Evolutionary conservation across 2,329 filamentous ascomycete genomes (phyloP), one percentile per base, ranked within the genome.

Genomic region (Mycosphaerella sp.): DNA sequence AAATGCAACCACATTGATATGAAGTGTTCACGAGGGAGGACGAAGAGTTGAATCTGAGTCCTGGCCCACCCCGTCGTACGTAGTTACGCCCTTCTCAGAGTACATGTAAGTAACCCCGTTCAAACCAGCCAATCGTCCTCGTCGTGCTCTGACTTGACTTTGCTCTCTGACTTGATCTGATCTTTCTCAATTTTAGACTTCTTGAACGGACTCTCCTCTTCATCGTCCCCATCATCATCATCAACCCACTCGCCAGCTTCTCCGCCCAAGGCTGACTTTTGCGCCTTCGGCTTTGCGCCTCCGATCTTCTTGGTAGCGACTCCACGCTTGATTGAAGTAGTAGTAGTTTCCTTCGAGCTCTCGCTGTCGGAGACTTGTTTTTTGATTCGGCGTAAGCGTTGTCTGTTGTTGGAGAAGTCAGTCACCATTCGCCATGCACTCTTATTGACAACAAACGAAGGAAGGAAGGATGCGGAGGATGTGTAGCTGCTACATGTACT

Each of bases 221-320:
- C 43, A 12, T 43, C 48, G 5, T 55, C 53, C 23, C 49, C 36
- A 12, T 31, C 48, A 1, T 17, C 14, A 17, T 17, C 14, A 17
- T 17, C 14, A 17, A 44, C 53, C 23, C 40, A 31, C 11, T 26
- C 44, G 23, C 45, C 39, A 23, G 42, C 53, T 29, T 47, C 53
- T 4, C 26, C 26, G 17, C 21, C 36, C 14, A 31, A 14, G 3
- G 11, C 38, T 6, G 26, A 7, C 4, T 41, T 21, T 4, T 47
- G 40, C 48, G 43, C 39, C 34, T 55, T 55, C 21, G 43, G 47
- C 53, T 55, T 55, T 21, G 48, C 12, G 48, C 14, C 9, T 11
- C 14, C 38, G 11, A 17, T 29, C 53, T 55, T 51, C 41, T 51
- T 55, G 46, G 11, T 17, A 21, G 26, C 26, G 4, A 6, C 26